Evolutionary conservation across 2,329 filamentous ascomycete genomes (phyloP).

Genomic region (Amesomyces nigricolor): DNA sequence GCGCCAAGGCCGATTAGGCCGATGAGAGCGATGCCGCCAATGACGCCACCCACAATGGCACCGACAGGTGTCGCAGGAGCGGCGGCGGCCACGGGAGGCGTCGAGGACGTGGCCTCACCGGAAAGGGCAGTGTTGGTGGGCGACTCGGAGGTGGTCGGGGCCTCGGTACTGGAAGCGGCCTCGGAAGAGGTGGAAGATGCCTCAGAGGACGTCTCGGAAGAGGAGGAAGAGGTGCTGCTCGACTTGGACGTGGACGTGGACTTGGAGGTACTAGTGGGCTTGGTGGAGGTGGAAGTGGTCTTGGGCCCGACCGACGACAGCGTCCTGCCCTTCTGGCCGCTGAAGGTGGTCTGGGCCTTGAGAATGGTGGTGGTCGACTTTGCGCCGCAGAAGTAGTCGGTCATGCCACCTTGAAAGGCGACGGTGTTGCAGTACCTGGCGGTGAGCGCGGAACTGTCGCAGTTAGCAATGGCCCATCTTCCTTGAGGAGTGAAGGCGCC

Average conservation of each 20-base stretch:
- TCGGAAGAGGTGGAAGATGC: constrained; percentile 1
- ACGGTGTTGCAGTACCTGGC: constrained; percentile 41
- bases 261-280: constrained; percentile 3
- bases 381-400: constrained; percentile 42
- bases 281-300: not conserved
- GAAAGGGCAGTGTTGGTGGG: constrained; percentile 3
- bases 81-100: not conserved
- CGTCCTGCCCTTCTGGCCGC: constrained; percentile 32
- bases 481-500: not conserved
- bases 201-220: constrained; percentile 1
- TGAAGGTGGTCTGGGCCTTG: constrained; percentile 37
- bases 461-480: constrained; percentile 17
- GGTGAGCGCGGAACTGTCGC: constrained; percentile 32
- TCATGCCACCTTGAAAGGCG: constrained; percentile 36
- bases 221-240: not conserved
- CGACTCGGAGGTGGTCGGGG: constrained; percentile 5
- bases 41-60: constrained; percentile 24
- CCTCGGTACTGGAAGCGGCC: not conserved
- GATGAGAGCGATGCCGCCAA: constrained; percentile 23
- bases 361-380: constrained; percentile 32
- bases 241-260: not conserved
- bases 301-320: constrained; percentile 25
- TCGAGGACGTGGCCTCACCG: constrained; percentile 6
- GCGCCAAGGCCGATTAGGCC: constrained; percentile 17
- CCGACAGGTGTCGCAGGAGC: constrained; percentile 16